A percentile compares a stretch with the other conserved stretches of the same genome.
These are phyloP conservation scores for Cutaneotrichosporon sp. DNA, from an alignment of 1,284 basidiomycete species.

Conservation along the genomic window DNA sequence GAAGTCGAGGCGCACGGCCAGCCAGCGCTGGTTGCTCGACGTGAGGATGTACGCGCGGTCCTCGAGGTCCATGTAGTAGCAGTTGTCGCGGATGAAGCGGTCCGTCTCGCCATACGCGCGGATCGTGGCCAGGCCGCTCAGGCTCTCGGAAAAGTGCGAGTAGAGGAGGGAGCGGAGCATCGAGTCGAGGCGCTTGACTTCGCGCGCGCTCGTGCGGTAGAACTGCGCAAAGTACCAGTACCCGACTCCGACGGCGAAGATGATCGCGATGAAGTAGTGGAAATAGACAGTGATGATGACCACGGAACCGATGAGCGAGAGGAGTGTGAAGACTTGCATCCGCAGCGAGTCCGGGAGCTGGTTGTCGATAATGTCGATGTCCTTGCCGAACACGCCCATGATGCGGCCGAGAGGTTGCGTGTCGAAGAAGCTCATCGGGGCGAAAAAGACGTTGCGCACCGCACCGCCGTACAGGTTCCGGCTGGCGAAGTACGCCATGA, in stretches of 20 bases:
- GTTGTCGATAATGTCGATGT: conserved; percentile 72
- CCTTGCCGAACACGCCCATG: conserved; percentile 62
- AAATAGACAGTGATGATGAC: conserved; percentile 69
- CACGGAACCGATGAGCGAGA: conserved; percentile 59
- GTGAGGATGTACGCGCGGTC: conserved; percentile 63
- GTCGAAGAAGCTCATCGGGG: conserved; percentile 71
- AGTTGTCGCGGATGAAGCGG: conserved; percentile 67
- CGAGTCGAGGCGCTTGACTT: conserved; percentile 60
- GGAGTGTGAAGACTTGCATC: conserved; percentile 53
- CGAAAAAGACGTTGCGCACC: conserved; percentile 63
- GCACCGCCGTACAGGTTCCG: conserved; percentile 63
- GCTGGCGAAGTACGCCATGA: conserved; percentile 63
- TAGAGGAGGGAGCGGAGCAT: conserved; percentile 72
- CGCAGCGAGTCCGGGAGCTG: conserved; percentile 66
- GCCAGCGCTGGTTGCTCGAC: conserved; percentile 60
- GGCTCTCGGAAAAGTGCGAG: conserved; percentile 76
- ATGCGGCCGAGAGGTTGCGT: conserved; percentile 67
- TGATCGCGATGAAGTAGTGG: conserved; percentile 64
- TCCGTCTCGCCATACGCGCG: conserved; percentile 67
- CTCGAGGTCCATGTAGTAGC: conserved; percentile 73
- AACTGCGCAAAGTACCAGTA: conserved; percentile 57
- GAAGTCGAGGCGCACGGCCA: conserved; percentile 75
- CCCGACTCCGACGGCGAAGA: conserved; percentile 36
- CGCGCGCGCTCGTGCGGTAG: conserved; percentile 83
- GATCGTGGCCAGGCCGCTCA: conserved; percentile 72